Evolutionary conservation across 2,329 filamentous ascomycete species (phyloP).

Genomic region (Helminthosporium solani): DNA sequence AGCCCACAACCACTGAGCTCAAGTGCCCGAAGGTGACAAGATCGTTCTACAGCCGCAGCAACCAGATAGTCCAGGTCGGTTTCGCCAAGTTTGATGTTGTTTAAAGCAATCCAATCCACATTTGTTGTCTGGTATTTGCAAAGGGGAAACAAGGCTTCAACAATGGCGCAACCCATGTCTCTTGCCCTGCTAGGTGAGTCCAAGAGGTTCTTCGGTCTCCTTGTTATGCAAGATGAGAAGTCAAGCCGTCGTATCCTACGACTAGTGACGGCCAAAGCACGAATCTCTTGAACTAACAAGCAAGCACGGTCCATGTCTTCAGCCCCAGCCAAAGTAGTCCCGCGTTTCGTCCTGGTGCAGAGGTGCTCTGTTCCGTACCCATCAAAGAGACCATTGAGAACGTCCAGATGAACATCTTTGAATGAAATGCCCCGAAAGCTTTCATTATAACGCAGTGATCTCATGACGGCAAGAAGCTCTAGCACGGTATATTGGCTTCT

Average conservation of each 20-base stretch:
- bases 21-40: conserved; percentile 65
- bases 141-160: conserved; percentile 67
- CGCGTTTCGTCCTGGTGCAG: conserved; percentile 57
- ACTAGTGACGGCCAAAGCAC: conserved; percentile 66
- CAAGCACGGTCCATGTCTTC: conserved; percentile 57
- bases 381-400: conserved; percentile 63
- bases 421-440: conserved; percentile 69
- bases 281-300: conserved; percentile 67
- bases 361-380: conserved; percentile 62
- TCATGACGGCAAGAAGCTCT: conserved; percentile 69
- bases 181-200: conserved; percentile 49
- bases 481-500: conserved; percentile 58
- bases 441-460: conserved; percentile 70
- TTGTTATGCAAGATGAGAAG: conserved; percentile 63
- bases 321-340: conserved; percentile 57
- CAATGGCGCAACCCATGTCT: conserved; percentile 67
- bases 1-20: conserved; percentile 66
- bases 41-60: conserved; percentile 65
- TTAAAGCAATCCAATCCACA: conserved; percentile 69
- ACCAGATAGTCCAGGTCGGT: conserved; percentile 68
- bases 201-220: conserved; percentile 49
- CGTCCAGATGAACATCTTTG: conserved; percentile 62
- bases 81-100: conserved; percentile 68
- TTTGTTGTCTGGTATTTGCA: conserved; percentile 67
- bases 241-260: conserved; percentile 63